Base-by-base conservation (phyloP, 345 rosid genomes). In the Rhodamnia rubescens region DNA sequence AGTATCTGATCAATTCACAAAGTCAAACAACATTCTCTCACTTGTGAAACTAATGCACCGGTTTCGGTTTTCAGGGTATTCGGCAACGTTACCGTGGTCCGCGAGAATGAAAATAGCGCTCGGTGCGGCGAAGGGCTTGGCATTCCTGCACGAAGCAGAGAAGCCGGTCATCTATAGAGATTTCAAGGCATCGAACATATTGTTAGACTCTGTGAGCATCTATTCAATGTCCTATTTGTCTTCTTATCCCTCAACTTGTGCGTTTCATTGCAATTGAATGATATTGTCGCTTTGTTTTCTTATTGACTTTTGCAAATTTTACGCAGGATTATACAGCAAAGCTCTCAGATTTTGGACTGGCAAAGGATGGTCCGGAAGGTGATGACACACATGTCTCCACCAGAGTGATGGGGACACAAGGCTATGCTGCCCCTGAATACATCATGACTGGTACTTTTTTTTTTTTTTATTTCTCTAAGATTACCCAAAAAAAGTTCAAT, bases 341-440 rank as follows among this genome's bases (percentile, higher is more conserved):
- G 82, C 96, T 96, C 16, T 96, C 99, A 0, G 99, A 96, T 87
- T 96, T 96, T 22, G 99, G 98, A 2, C 85, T 96, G 21, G 99
- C 99, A 18, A 96, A 96, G 90, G 98, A 95, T 52, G 99, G 98
- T 81, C 99, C 99, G 4, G 96, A 92, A 89, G 98, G 99, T 58
- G 96, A 96, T 58, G 96, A 96, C 74, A 96, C 99, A 0, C 99
- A 96, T 59, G 98, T 96, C 36, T 95, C 98, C 44, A 96, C 99
- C 3, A 88, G 98, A 52, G 99, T 96, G 3, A 96, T 96, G 98
- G 99, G 99, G 16, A 96, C 99, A 2, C 96, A 96, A 49, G 99
- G 99, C 89, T 96, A 95, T n/a, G 96, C 98, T 7, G 99, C 98
- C 69, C 99, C 99, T 6, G 99, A 96, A 83, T 96, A 96, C 86